A percentile compares a stretch with the other conserved stretches of the same genome.
Evolutionary conservation across 1,284 basidiomycete genomes (phyloP).

Genomic region (Fomitiporia mediterranea): DNA sequence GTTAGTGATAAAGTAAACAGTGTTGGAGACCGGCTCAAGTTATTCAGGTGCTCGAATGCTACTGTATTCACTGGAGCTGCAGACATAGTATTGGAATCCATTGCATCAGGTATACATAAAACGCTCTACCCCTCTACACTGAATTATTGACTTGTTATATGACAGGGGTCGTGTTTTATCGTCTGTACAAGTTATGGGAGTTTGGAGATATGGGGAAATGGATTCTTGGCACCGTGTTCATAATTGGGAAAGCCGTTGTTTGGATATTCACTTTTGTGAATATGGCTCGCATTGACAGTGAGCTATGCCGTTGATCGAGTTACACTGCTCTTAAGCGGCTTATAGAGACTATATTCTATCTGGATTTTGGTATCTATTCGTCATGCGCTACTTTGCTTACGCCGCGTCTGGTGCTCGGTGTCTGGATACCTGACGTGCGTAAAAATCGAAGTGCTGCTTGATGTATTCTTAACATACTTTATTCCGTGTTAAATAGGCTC

Average conservation of each 20-base stretch:
- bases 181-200: conserved; percentile 12
- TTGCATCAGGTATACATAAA: conserved; percentile 1
- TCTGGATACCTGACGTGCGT: conserved; percentile 8
- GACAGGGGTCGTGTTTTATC: conserved; percentile 16
- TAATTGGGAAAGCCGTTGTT: conserved; percentile 5
- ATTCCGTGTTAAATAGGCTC: not conserved
- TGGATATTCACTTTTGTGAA: conserved; percentile 7
- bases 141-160: not conserved
- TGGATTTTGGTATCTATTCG: not conserved
- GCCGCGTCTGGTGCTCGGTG: conserved; percentile 2
- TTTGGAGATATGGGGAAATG: not conserved
- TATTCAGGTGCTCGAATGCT: conserved; percentile 5
- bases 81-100: conserved; percentile 6
- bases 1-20: not conserved
- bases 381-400: conserved; percentile 1
- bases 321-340: not conserved
- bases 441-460: too few relatives aligned
- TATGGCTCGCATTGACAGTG: conserved; percentile 5
- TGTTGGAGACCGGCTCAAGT: too few relatives aligned
- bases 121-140: not conserved
- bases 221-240: not conserved
- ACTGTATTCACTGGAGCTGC: conserved; percentile 1
- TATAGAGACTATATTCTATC: conserved; percentile 2
- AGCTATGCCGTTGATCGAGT: not conserved
- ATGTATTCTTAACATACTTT: not conserved